Base-by-base conservation (phyloP, 352 stramenopile species). In the Pythium phragmitis region DNA sequence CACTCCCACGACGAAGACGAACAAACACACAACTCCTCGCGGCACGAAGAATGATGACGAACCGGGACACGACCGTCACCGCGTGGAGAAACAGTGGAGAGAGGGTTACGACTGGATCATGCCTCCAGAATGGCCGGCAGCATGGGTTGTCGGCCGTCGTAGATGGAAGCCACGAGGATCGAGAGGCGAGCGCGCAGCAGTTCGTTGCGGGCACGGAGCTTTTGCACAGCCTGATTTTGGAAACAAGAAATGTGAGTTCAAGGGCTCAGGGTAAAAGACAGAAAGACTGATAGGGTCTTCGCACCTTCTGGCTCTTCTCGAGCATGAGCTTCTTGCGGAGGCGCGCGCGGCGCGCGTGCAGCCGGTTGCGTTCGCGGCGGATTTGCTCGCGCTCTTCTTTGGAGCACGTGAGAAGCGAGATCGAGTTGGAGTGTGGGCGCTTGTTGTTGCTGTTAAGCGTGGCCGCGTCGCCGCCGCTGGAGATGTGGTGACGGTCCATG, bases 301-400 rank as follows among this genome's bases (percentile, higher is more conserved):
- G 39, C 67, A 89, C 80, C 77, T 91, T 75, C 51, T 88, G 82
- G 57, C 77, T 89, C 54, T 82, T 86, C 68, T 90, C 83, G 16
- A 92, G 77, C 55, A 92, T 79, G 66, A 90, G 71, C 71, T 92
- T 92, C 76, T 90, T 92, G 62, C 83, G 83, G 23, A 90, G 75
- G 34, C 80, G 83, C 42, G 83, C 83, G 51, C 83, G 77, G 52
- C 83, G 79, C 23, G 83, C 83, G 66, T 92, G 83, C 49, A 92
- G 69, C 5, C 83, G 76, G 72, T 92, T 92, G 21, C 83, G 81
- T 55, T 92, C 83, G 28, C 83, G 80, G 37, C 83, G 79, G 59
- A 91, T 68, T 39, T 85, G 78, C 66, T 91, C 82, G 37, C 82
- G 82, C 53, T 89, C 82, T 50, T 89, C 78, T 56, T 89, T 91